Conservation (phyloP, 2,329 filamentous ascomycete species). For the Xylariaceae sp. region DNA sequence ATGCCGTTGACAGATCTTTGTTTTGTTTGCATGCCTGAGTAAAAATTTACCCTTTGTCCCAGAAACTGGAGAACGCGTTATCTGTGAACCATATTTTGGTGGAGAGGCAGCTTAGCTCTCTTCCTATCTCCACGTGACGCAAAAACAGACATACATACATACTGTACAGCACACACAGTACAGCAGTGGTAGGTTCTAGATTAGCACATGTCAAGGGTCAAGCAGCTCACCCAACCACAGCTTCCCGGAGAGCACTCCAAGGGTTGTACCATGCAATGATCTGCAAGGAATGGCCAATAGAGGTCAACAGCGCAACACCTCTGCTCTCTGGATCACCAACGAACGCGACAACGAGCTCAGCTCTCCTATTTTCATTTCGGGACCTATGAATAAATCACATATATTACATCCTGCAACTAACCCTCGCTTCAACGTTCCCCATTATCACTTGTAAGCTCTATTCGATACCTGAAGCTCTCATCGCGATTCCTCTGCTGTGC, state of each 20-base stretch:
- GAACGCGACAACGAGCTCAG: slow-evolving; percentile 15
- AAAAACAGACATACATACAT: neutral
- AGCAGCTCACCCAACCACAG: neutral
- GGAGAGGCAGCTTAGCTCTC: slow-evolving; percentile 1
- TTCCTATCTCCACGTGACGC: slow-evolving; percentile 18
- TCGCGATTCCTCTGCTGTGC: too few species aligned
- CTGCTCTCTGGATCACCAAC: slow-evolving; percentile 5
- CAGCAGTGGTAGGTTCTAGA: too few species aligned
- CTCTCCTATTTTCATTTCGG: slow-evolving; percentile 1
- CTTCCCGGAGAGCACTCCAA: too few species aligned
- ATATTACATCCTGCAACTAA: too few species aligned
- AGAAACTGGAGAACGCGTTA: neutral
- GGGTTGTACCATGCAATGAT: too few species aligned
- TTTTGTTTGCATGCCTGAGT: neutral
- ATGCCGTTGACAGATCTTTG: neutral
- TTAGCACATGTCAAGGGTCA: neutral
- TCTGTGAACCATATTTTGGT: slow-evolving; percentile 4
- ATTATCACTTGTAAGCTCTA: too few species aligned
- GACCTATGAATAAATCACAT: neutral
- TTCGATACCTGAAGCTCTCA: too few species aligned
- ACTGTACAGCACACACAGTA: too few species aligned
- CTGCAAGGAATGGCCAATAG: neutral
- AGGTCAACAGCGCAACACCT: neutral
- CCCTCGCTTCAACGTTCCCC: too few species aligned
- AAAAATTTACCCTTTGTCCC: slow-evolving; percentile 4